Evolutionary conservation across 2,329 filamentous ascomycete genomes (phyloP), one percentile per base, ranked within the genome.

Genomic region (Didymella pinodella): DNA sequence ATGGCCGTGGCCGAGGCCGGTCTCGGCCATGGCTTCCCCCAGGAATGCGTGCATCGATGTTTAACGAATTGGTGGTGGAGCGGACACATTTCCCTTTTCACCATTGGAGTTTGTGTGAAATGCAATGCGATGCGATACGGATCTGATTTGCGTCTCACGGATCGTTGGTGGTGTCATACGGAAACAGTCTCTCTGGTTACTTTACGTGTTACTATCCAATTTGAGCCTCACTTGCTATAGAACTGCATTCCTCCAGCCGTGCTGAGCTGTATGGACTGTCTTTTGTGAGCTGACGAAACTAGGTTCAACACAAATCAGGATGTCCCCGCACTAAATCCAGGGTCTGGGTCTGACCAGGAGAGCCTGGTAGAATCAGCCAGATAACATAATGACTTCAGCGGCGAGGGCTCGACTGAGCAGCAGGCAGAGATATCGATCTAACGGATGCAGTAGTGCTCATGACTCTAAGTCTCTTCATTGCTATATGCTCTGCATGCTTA

Each of bases 121-220:
- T 73, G 65, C 68, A 69, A 71, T 72, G 69, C 56, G 51, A 46
- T 59, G 50, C 56, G 47, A 54, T 59, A 46, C 50, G 56, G 50
- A 59, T 54, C 50, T 53, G 67, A 63, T 71, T 54, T 69, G 65
- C 64, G 66, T 74, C 70, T 73, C 68, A 67, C 69, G 70, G 71
- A 70, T 70, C 65, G 69, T 72, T 72, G 67, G 70, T 70, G 68
- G 66, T 67, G 63, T 61, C 57, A 64, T 57, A 65, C 57, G 64
- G 62, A 67, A 73, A 68, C 67, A 73, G 68, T 73, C 67, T 68
- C 64, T 73, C 67, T 75, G 72, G 69, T 73, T 74, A 70, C 65
- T 69, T 73, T 73, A 72, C 63, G 64, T 71, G 68, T 64, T 74
- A 74, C 69, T 73, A 72, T 65, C 68, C 71, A 76, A 75, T 76